Evolutionary conservation across 164 flowering plant species (phyloP), one percentile per base, ranked within the genome.

Genomic region (Kingdonia uniflora): DNA sequence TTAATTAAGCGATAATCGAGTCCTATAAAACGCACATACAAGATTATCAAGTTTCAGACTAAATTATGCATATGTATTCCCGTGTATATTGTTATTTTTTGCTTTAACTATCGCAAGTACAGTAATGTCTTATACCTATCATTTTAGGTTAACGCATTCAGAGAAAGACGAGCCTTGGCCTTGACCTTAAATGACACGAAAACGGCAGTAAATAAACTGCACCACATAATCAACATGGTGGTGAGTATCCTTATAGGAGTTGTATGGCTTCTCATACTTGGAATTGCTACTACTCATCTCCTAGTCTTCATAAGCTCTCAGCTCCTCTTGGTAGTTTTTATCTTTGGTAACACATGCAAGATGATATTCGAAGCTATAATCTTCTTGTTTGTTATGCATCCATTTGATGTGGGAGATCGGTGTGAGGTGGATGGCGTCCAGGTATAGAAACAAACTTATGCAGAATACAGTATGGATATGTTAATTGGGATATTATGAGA

Each of bases 361-460:
- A 80, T 67, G 21, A 41, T 65, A 13, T 82, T 82, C 47, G 88
- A 82, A 69, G 68, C 87, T 17, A 76, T 81, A 54, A 66, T 81
- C 39, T 81, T 76, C 70, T 57, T 81, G 24, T 78, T 80, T 59
- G 74, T 73, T 13, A 74, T 76, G 72, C 86, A 80, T 46, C 86
- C 86, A 11, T 80, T 63, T 55, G 87, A 81, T 61, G 83, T 81
- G 8, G 87, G 87, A 24, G 84, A 81, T 64, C 76, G 84, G 0
- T 81, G 87, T 54, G 83, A 78, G 59, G 45, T 78, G 14, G 79
- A 81, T 16, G 76, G 74, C 40, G 71, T 68, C 17, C 81, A 81
- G 87, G 87, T 81, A 72, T 12, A 22, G 11, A 6, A 14, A n/a
- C 19, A 20, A 39, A 47, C 42, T 19, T 19, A 29, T n/a, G n/a